Evolutionary conservation across 2,329 filamentous ascomycete species (phyloP).

Genomic region (Pseudovirgaria hyperparasitica): DNA sequence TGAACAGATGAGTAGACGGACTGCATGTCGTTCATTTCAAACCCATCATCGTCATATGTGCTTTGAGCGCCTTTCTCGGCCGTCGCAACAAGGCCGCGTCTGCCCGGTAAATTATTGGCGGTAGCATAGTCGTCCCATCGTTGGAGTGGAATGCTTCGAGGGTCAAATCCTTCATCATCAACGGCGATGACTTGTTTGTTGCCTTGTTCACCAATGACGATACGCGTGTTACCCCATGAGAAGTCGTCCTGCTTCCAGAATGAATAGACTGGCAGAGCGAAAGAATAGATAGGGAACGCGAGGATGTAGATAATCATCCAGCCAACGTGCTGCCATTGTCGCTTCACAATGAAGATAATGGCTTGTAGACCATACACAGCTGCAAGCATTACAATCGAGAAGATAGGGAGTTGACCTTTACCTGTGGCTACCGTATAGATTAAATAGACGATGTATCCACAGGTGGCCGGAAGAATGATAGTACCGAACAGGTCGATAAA

Average conservation of each 20-base stretch:
- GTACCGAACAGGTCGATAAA: constrained; percentile 91
- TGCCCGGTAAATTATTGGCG: constrained; percentile 77
- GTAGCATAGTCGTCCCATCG: constrained; percentile 94
- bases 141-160: constrained; percentile 83
- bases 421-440: constrained; percentile 64
- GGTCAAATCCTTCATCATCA: constrained; percentile 72
- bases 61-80: constrained; percentile 48
- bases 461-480: constrained; percentile 80
- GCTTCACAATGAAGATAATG: constrained; percentile 89
- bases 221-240: constrained; percentile 94
- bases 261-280: constrained; percentile 84
- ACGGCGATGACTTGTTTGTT: constrained; percentile 81
- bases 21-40: constrained; percentile 97
- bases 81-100: constrained; percentile 52
- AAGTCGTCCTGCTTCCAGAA: constrained; percentile 99
- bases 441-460: constrained; percentile 74
- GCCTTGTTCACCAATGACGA: constrained; percentile 90
- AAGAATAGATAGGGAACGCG: constrained; percentile 90
- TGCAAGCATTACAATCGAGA: constrained; percentile 81
- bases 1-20: constrained; percentile 90
- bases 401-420: constrained; percentile 64
- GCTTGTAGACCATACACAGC: constrained; percentile 93
- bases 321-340: constrained; percentile 95
- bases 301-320: constrained; percentile 99
- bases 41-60: constrained; percentile 60